These are phyloP conservation scores for Naganishia kalamii DNA, from an alignment of 768 basidiomycete species.

Conservation along the genomic window DNA sequence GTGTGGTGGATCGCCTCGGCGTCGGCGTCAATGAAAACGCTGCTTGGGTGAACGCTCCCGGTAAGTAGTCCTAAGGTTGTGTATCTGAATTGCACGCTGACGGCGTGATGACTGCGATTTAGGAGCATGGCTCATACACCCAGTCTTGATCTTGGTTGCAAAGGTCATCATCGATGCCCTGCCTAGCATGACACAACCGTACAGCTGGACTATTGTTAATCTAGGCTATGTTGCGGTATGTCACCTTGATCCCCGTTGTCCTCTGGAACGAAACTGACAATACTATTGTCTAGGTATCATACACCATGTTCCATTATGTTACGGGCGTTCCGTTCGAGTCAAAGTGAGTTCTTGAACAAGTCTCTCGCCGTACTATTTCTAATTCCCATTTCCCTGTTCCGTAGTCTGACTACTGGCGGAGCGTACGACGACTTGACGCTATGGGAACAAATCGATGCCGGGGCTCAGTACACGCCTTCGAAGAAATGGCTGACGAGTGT, in stretches of 20 bases:
- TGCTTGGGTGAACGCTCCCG: conserved; percentile 47
- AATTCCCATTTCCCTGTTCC: conserved; percentile 47
- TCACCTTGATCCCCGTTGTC: conserved; percentile 25
- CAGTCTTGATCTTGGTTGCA: conserved; percentile 79
- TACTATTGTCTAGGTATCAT: conserved; percentile 61
- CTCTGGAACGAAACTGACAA: not conserved
- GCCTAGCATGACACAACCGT: conserved; percentile 86
- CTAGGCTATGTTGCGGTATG: conserved; percentile 81
- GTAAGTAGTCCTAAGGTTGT: conserved; percentile 27
- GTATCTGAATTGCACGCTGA: not conserved
- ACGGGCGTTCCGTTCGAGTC: conserved; percentile 92
- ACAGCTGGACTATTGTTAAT: conserved; percentile 93
- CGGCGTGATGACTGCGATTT: conserved; percentile 1
- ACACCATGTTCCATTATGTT: conserved; percentile 97
- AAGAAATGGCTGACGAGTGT: conserved; percentile 93
- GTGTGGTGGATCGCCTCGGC: conserved; percentile 43
- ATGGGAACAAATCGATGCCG: conserved; percentile 99
- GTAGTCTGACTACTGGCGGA: conserved; percentile 55
- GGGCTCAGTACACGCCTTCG: conserved; percentile 95
- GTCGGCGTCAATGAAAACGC: conserved; percentile 46
- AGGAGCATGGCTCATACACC: conserved; percentile 98
- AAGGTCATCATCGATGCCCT: conserved; percentile 91
- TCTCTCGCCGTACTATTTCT: not conserved
- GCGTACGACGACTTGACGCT: conserved; percentile 96
- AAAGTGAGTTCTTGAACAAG: conserved; percentile 26